Percentiles rank a stretch among this genome's conserved stretches.
Evolutionary conservation across 768 basidiomycete genomes (phyloP).

Genomic region (Trametes cingulata): DNA sequence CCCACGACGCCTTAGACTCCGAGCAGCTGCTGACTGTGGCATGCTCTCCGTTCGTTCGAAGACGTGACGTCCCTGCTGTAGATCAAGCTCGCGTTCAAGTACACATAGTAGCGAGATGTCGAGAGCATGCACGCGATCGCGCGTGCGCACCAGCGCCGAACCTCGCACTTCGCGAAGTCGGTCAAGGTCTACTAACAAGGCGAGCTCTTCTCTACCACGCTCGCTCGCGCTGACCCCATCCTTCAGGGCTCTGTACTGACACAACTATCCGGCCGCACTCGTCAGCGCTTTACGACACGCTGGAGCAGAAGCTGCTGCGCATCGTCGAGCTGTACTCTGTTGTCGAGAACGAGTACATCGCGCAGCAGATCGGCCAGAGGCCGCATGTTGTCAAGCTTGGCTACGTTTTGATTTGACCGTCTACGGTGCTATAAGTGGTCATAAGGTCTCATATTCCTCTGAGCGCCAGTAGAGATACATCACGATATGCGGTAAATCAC

Average conservation of each 20-base stretch:
- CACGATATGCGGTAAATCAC: no score
- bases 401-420: no score
- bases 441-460: no score
- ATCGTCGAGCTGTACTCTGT: constrained; percentile 96
- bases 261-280: constrained; percentile 95
- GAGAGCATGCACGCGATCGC: constrained; percentile 96
- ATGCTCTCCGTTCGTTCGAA: no score
- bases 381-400: constrained; percentile 88
- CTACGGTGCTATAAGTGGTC: no score
- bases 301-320: constrained; percentile 92
- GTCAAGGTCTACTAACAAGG: constrained; percentile 87
- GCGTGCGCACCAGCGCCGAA: constrained; percentile 85
- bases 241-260: constrained; percentile 87
- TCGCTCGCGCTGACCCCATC: background rate
- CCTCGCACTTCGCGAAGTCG: constrained; percentile 42
- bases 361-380: constrained; percentile 82
- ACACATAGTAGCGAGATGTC: constrained; percentile 82
- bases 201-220: constrained; percentile 28
- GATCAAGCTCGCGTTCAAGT: constrained; percentile 84
- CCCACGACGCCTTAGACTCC: no score
- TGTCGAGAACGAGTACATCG: constrained; percentile 89
- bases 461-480: no score
- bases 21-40: no score
- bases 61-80: constrained; percentile 85
- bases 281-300: constrained; percentile 90